These are phyloP conservation scores for Fraxinus xanthoxyloides DNA, from an alignment of 305 asterid species.

Conservation along the genomic window DNA sequence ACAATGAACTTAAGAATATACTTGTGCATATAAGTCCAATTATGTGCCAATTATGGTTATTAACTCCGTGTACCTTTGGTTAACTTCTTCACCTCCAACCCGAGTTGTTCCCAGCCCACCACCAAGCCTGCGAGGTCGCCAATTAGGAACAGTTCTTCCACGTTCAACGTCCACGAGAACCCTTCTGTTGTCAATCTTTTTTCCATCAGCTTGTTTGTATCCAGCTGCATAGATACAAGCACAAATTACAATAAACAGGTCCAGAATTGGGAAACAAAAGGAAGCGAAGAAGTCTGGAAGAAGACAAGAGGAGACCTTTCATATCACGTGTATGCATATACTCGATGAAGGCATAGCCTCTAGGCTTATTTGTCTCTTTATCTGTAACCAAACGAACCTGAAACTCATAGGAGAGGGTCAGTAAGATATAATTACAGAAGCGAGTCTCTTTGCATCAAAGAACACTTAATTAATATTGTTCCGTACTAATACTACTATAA, in stretches of 20 bases:
- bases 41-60: not conserved
- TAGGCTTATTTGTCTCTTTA: conserved; percentile 72
- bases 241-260: conserved; percentile 10
- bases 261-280: not conserved
- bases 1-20: not conserved
- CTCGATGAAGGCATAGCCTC: conserved; percentile 97
- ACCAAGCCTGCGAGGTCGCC: conserved; percentile 99
- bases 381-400: conserved; percentile 93
- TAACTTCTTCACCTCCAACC: conserved; percentile 78
- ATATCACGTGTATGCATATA: conserved; percentile 89
- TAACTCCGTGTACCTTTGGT: conserved; percentile 64
- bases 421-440: conserved; percentile 27
- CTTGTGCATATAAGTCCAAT: not conserved
- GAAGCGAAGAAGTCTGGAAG: not conserved
- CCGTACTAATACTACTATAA: conserved; percentile 27
- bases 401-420: conserved; percentile 30
- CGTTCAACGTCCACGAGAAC: conserved; percentile 99
- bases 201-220: conserved; percentile 98
- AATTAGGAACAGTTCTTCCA: conserved; percentile 97
- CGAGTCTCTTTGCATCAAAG: conserved; percentile 13
- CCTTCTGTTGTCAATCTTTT: conserved; percentile 89
- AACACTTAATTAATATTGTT: conserved; percentile 18
- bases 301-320: conserved; percentile 60
- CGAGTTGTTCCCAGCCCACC: conserved; percentile 99
- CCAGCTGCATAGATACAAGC: conserved; percentile 65